These are phyloP conservation scores for Cajanus cajan DNA, from an alignment of 306 rosid species.

Conservation along the genomic window DNA sequence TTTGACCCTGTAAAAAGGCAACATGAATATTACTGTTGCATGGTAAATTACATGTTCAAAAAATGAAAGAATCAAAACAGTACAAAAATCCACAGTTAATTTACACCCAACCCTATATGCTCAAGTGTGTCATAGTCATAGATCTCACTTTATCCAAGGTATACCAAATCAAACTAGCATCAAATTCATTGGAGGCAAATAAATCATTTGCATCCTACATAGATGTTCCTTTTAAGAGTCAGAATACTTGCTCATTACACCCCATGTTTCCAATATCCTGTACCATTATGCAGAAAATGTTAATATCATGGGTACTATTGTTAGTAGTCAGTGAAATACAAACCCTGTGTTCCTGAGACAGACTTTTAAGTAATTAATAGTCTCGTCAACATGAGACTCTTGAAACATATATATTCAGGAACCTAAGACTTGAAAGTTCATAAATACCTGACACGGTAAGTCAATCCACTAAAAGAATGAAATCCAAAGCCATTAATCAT, in stretches of 20 bases:
- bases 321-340: neutral
- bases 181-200: conserved; percentile 4
- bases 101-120: neutral
- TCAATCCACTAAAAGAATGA: neutral
- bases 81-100: neutral
- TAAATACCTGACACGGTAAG: neutral
- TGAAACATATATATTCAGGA: neutral
- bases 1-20: conserved; percentile 79
- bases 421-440: neutral
- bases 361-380: neutral
- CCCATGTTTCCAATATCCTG: neutral
- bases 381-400: neutral
- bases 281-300: neutral
- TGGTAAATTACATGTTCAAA: neutral
- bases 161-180: conserved; percentile 10
- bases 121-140: neutral
- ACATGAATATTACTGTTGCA: neutral
- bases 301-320: neutral
- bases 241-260: conserved; percentile 1
- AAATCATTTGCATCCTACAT: neutral
- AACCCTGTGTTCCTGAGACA: neutral
- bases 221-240: neutral
- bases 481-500: neutral
- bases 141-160: neutral
- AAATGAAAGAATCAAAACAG: neutral